phyloP scores from a whole-genome alignment of 2,329 filamentous ascomycete species.

The Colletotrichum tropicale region DNA sequence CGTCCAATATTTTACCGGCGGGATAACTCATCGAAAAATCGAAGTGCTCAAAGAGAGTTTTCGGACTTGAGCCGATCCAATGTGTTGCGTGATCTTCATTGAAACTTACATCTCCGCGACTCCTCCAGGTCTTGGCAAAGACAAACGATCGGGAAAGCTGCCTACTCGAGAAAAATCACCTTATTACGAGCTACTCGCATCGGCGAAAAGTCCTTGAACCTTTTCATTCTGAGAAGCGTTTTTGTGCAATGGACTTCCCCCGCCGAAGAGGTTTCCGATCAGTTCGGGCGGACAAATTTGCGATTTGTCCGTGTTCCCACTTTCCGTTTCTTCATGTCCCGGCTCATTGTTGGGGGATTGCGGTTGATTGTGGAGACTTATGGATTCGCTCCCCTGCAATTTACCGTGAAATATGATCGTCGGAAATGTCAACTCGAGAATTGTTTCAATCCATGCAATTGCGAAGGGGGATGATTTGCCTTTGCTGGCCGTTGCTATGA shows the following conservation, averaged over 20 bases:
- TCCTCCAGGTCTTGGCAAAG: not conserved
- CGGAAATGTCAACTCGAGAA: not conserved
- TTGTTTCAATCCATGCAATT: not conserved
- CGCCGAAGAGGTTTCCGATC: not conserved
- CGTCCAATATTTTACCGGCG: not conserved
- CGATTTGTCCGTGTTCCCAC: not conserved
- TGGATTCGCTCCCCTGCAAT: not conserved
- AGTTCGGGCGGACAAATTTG: not conserved
- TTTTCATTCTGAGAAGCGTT: not conserved
- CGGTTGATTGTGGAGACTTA: not conserved
- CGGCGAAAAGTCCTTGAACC: accelerated
- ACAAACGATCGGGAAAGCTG: not conserved
- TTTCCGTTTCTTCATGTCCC: not conserved
- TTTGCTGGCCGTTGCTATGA: not conserved
- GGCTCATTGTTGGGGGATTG: not conserved
- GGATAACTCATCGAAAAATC: not conserved
- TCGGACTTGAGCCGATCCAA: not conserved
- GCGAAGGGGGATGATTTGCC: not conserved
- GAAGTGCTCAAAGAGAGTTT: not conserved
- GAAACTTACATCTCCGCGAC: not conserved
- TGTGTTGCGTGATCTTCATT: not conserved
- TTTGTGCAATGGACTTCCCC: not conserved
- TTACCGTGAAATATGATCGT: not conserved
- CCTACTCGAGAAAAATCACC: not conserved
- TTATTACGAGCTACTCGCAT: not conserved